Evolutionary conservation across 805 yeast species (phyloP), one percentile per base, ranked within the genome.

Genomic region (Candida michaelii): DNA sequence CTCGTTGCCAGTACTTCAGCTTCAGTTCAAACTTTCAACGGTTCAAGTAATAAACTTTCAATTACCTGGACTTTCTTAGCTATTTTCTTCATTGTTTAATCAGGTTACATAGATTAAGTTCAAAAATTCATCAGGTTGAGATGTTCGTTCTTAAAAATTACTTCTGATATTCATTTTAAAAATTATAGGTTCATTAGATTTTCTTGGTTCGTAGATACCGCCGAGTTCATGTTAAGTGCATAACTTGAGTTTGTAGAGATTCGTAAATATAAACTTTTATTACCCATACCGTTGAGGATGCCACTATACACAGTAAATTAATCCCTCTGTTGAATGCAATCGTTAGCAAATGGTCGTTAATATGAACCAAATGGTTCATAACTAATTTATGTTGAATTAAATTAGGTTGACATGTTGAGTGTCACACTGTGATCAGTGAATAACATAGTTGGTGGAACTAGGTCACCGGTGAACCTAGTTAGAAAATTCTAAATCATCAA

Each of bases 251-350:
- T 6, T 23, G 6, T 23, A 23, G 25, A 23, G 10, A 23, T 23
- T n/a, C 8, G 8, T 21, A 21, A 21, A 30, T 30, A 30, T 30
- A 23, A 21, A 17, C 16, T 32, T 34, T 29, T 27, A 30, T 30
- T 21, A 35, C 37, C 45, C 74, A 68, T 66, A 58, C 75, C 75
- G 74, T 69, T 69, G 74, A 69, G 74, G 74, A 69, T 68, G 74
- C 69, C 61, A 65, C 67, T 65, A 62, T 62, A 57, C 65, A 63
- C 66, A 63, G 66, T 47, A 49, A 50, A 51, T 33, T 27, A 42
- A 40, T 48, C 29, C 33, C 40, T 52, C 49, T 58, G 66, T 61
- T 60, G 66, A 62, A 56, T 56, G 56, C 60, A 59, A 59, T 40
- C 38, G 47, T 50, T 42, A 41, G 43, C 39, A 39, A 41, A 44